Evolutionary conservation across 2,329 filamentous ascomycete species (phyloP).

Genomic region (Chalaropsis thielavioides): DNA sequence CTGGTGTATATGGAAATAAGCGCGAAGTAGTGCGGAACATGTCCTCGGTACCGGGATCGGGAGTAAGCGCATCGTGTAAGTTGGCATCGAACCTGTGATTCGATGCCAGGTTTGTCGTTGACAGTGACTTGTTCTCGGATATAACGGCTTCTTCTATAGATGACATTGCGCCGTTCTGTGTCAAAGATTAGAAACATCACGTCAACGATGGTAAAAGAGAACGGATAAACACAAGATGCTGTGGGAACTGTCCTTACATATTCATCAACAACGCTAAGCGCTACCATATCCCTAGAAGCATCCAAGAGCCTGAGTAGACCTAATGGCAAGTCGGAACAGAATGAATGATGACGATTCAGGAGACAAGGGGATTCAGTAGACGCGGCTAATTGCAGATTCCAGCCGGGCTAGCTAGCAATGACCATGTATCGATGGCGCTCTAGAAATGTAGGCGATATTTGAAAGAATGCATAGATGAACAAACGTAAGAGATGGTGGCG

Average conservation of each 20-base stretch:
- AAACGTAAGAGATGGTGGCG: background rate
- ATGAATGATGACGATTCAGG: too few species aligned
- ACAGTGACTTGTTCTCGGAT: background rate
- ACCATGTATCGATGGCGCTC: background rate
- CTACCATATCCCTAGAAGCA: background rate
- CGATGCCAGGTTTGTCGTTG: background rate
- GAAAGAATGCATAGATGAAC: too few species aligned
- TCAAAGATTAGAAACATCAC: background rate
- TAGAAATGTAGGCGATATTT: background rate
- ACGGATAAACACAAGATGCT: background rate
- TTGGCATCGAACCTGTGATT: constrained; percentile 18
- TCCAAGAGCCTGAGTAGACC: too few species aligned
- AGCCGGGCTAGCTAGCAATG: background rate
- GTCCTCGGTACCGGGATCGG: constrained; percentile 55
- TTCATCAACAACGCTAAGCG: background rate
- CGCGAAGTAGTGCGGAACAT: constrained; percentile 53
- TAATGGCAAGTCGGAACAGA: too few species aligned
- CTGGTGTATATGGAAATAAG: constrained; percentile 56
- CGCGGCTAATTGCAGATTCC: too few species aligned
- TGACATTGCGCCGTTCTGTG: background rate
- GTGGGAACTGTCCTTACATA: background rate
- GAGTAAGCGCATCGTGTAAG: constrained; percentile 24
- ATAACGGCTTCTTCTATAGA: background rate
- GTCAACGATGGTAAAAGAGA: background rate
- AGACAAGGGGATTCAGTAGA: too few species aligned